Base-by-base conservation (phyloP, 805 yeast species). In the Kodamaea nitidulidarum region DNA sequence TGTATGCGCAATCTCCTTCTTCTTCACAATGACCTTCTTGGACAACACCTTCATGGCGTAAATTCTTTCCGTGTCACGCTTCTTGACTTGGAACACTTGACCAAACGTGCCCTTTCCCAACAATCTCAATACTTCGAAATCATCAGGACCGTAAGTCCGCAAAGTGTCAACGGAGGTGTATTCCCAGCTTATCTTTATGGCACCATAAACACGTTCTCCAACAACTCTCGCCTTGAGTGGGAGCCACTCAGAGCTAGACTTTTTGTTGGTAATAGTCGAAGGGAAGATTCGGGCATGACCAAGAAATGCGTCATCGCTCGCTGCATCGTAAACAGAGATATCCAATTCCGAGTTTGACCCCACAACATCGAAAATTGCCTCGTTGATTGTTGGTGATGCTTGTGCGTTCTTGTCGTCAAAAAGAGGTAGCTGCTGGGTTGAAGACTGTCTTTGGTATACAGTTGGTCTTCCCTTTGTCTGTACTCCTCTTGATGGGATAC, bases 41-140 rank as follows among this genome's bases (percentile, higher is more conserved):
- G 95, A 84, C 39, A 93, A 75, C 20, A 91, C 95, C 65, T 93
- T 93, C 98, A 93, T 93, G 29, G 98, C 98, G 60, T 93, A 93
- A 42, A 93, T 84, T 52, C 97, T 78, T 43, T 78, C 77, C 6
- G 95, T 88, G 58, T 93, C 98, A 50, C 75, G 75, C 73, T 91
- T 93, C 47, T 84, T 80, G 32, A 93, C 98, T 67, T 93, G 98
- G 64, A 84, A 93, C 26, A 91, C 98, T 67, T 88, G 96, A 22
- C 98, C 98, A 70, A 91, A 91, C 1, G 98, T 93, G 39, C 98
- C 98, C 58, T 88, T 88, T 45, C 98, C 98, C 45, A 91, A 70
- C 38, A 91, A 70, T 55, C 96, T 75, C 52, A 93, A 75, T 12
- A 91, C 88, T 60, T 90, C 96, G 62, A 93, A 93, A 63, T 93